A percentile compares a stretch with the other conserved stretches of the same genome.
phyloP scores from a whole-genome alignment of 2,329 filamentous ascomycete species.

The Periconia digitata region DNA sequence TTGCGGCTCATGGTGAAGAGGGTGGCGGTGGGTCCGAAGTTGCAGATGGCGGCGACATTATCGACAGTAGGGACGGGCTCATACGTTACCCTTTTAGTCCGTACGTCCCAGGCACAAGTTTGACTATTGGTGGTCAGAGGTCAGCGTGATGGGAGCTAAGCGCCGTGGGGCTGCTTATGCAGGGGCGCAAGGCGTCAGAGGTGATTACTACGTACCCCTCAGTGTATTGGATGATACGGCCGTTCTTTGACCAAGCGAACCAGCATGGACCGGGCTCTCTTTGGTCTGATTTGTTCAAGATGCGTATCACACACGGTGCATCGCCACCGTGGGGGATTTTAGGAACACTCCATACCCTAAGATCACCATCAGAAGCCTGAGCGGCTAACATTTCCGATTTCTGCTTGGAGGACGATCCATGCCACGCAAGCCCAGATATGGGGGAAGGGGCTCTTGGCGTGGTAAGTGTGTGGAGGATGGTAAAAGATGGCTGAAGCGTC shows the following conservation, averaged over 20 bases:
- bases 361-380: slow-evolving; percentile 86
- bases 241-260: slow-evolving; percentile 99
- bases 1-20: slow-evolving; percentile 89
- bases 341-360: slow-evolving; percentile 94
- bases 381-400: slow-evolving; percentile 98
- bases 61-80: slow-evolving; percentile 85
- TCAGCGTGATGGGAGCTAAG: slow-evolving; percentile 25
- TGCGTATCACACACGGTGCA: slow-evolving; percentile 82
- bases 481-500: slow-evolving; percentile 86
- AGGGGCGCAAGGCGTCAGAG: slow-evolving; percentile 6
- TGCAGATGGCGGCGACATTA: slow-evolving; percentile 76
- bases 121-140: slow-evolving; percentile 55
- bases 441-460: slow-evolving; percentile 83
- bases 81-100: slow-evolving; percentile 94
- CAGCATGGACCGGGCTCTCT: slow-evolving; percentile 79
- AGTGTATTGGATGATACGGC: slow-evolving; percentile 87
- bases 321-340: slow-evolving; percentile 72
- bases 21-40: slow-evolving; percentile 86
- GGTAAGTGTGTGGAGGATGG: slow-evolving; percentile 87
- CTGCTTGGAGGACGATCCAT: slow-evolving; percentile 92
- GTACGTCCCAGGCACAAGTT: slow-evolving; percentile 93
- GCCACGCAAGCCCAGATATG: slow-evolving; percentile 87
- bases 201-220: slow-evolving; percentile 69
- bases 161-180: slow-evolving; percentile 16
- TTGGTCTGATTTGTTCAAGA: slow-evolving; percentile 78